These are phyloP conservation scores for Musa itinerans DNA, from an alignment of 176 grass and related monocot genomes.

Conservation along the genomic window DNA sequence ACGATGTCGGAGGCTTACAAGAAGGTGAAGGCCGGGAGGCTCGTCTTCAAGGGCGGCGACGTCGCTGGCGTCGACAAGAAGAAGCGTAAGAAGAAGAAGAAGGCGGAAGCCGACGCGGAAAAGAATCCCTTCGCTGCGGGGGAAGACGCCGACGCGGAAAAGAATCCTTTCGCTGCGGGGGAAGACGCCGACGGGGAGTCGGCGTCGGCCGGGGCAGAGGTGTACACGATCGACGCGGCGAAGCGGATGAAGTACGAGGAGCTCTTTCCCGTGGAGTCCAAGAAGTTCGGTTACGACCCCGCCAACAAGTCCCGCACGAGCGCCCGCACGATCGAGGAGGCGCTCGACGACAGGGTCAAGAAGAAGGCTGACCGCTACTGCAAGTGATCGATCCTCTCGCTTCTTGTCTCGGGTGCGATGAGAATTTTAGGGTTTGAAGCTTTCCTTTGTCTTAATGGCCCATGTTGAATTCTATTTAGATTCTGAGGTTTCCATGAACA, in stretches of 20 bases:
- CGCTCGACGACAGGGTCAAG: slow-evolving; percentile 78
- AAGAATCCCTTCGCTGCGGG: neutral
- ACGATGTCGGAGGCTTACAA: slow-evolving; percentile 76
- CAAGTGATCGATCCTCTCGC: slow-evolving; percentile 51
- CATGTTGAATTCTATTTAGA: neutral
- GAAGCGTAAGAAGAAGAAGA: slow-evolving; percentile 67
- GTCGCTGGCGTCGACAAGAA: slow-evolving; percentile 66
- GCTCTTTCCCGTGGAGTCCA: slow-evolving; percentile 82
- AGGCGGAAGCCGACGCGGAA: neutral
- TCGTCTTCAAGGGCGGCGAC: slow-evolving; percentile 98
- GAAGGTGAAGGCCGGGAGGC: slow-evolving; percentile 72
- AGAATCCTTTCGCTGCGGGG: neutral
- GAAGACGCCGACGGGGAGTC: neutral
- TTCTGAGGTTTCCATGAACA: neutral
- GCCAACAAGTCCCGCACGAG: slow-evolving; percentile 47
- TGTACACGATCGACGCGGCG: slow-evolving; percentile 93
- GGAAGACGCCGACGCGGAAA: neutral
- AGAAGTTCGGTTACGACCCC: slow-evolving; percentile 84
- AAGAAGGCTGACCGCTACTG: slow-evolving; percentile 99
- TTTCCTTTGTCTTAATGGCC: neutral
- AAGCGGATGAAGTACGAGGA: slow-evolving; percentile 99
- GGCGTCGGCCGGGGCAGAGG: slow-evolving; percentile 31
- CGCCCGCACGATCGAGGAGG: slow-evolving; percentile 56
- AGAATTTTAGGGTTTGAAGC: neutral
- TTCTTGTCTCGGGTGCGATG: neutral